Conservation (phyloP, 2,329 filamentous ascomycete genomes). For the Fonsecaea erecta region DNA sequence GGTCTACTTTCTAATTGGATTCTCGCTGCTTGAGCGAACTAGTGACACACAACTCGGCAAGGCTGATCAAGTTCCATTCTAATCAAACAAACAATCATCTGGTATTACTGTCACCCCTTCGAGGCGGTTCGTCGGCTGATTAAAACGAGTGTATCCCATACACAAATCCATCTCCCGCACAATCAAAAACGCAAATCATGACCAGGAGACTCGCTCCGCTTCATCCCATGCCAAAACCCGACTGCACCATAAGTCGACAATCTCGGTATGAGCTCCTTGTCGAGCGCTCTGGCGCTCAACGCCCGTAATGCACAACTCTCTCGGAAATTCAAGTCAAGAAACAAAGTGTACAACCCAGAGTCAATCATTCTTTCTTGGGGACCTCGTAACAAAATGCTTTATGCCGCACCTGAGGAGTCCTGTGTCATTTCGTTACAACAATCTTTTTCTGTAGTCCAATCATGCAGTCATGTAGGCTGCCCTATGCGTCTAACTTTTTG, state of each 20-base stretch:
- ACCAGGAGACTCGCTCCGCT: conserved; percentile 25
- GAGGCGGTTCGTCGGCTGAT: conserved; percentile 19
- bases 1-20: background rate
- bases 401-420: conserved; percentile 31
- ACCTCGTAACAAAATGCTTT: conserved; percentile 33
- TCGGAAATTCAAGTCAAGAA: conserved; percentile 16
- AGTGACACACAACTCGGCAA: background rate
- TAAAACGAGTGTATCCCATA: conserved; percentile 35
- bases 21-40: background rate
- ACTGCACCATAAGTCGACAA: conserved; percentile 5
- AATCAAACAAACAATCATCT: conserved; percentile 7
- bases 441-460: conserved; percentile 38
- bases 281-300: conserved; percentile 16
- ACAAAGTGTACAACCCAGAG: conserved; percentile 33
- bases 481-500: conserved; percentile 40
- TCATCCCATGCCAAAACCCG: conserved; percentile 16
- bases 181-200: conserved; percentile 24
- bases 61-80: conserved; percentile 7
- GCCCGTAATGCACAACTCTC: conserved; percentile 24
- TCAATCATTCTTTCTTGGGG: conserved; percentile 32
- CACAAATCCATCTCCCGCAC: conserved; percentile 8
- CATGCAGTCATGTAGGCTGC: conserved; percentile 39
- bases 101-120: conserved; percentile 24
- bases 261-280: conserved; percentile 14
- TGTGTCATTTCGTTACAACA: conserved; percentile 37